Evolutionary conservation across 2,329 filamentous ascomycete species (phyloP), one percentile per base, ranked within the genome.

Genomic region (Dendryphion nanum): DNA sequence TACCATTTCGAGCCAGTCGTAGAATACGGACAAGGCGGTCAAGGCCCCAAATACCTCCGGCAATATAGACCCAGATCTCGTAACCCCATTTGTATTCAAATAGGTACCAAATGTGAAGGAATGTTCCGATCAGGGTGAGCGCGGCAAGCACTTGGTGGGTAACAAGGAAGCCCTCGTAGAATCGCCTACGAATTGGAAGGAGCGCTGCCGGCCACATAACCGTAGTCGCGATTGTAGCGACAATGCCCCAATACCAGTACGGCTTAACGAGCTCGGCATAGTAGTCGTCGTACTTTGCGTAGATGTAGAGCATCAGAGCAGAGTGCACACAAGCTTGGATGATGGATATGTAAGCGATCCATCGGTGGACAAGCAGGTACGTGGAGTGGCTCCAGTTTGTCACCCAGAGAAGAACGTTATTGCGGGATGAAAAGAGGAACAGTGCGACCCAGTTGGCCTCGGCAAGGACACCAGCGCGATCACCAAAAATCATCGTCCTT

Each of bases 11-110:
- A 16, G 16, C 13, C 13, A 30, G 8, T 8, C 29, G 29, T 2
- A 30, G 8, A 3, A 30, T 8, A 13, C 29, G 29, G 2, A 16
- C 29, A 2, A 73, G 6, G 0, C 74, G 65, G 42, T 78, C 75
- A 36, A 70, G 69, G 2, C 48, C 51, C 72, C 71, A 75, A 15
- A 73, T 54, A 0, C 63, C 71, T 15, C 62, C 59, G 1, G 63
- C 61, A 3, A 61, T 53, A 32, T 68, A 73, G 1, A 73, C 44
- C 71, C 72, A 76, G 5, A 61, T 53, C 42, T 75, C 72, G 31
- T 74, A 72, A 1, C 45, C 44, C 42, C 47, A 47, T 19, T 30
- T 30, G 30, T 35, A 76, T 12, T 10, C 29, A 13, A 44, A 50
- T 1, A 38, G 26, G 24, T 38, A 42, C 23, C 72, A 73, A 14